phyloP scores from a whole-genome alignment of 1,284 basidiomycete genomes.

The Athelia psychrophila region DNA sequence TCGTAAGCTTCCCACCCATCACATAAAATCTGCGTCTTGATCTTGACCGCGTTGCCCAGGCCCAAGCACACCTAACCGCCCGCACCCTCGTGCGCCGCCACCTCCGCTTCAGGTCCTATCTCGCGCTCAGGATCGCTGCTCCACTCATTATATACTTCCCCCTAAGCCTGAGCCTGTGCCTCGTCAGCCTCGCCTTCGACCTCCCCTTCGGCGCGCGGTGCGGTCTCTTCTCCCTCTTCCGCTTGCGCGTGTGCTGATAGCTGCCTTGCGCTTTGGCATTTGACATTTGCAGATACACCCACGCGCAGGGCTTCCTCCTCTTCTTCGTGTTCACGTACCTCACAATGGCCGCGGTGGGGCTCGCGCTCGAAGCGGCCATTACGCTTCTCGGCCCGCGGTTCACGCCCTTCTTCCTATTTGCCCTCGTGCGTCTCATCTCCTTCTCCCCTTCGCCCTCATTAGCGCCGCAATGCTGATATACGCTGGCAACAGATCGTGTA shows the following conservation, averaged over 20 bases:
- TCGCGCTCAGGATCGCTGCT: constrained; percentile 33
- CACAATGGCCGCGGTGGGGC: constrained; percentile 31
- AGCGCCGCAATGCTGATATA: no score
- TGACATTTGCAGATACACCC: constrained; percentile 25
- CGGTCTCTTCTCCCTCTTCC: no score
- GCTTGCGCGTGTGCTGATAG: constrained; percentile 2
- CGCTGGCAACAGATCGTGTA: constrained; percentile 32
- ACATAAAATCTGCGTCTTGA: neutral
- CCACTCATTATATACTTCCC: constrained; percentile 39
- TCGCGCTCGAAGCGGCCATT: constrained; percentile 39
- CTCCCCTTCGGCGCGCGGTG: constrained; percentile 27
- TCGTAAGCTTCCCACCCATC: constrained; percentile 11
- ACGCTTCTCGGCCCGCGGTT: constrained; percentile 28
- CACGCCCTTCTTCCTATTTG: constrained; percentile 30
- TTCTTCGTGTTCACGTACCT: constrained; percentile 36
- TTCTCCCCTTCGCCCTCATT: no score
- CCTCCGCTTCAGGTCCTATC: constrained; percentile 35
- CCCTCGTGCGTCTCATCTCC: constrained; percentile 23
- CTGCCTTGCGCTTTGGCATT: neutral
- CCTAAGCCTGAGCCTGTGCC: constrained; percentile 40
- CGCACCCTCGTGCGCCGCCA: constrained; percentile 40
- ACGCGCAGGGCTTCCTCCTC: constrained; percentile 41
- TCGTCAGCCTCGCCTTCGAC: constrained; percentile 43
- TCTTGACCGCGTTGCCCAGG: constrained; percentile 25
- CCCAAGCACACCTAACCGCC: constrained; percentile 40